Conservation (phyloP, 495 filamentous ascomycete species). For the Penicillium paxilli region DNA sequence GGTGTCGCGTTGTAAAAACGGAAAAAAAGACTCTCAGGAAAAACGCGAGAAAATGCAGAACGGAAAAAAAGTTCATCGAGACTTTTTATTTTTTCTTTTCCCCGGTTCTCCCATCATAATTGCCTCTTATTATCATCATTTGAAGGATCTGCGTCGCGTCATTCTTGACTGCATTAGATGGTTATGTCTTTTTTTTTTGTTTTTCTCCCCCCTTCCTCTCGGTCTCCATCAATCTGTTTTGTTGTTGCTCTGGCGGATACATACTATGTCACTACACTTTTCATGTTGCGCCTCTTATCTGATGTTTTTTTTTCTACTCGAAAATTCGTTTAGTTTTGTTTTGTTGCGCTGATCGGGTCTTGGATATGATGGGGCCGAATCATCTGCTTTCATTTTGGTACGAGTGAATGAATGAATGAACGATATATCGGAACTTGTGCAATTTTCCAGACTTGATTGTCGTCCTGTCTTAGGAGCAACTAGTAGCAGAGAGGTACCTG, state of each 20-base stretch:
- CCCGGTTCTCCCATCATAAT: conserved; percentile 1
- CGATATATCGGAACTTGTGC: conserved; percentile 15
- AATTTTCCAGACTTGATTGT: not conserved
- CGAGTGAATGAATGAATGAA: conserved; percentile 48
- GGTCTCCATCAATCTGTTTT: conserved; percentile 10
- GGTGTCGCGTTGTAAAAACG: conserved; percentile 67
- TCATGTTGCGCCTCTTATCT: not conserved
- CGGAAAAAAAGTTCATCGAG: not conserved
- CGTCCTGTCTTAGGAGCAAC: too few species aligned
- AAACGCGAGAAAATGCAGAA: not conserved
- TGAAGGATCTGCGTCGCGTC: conserved; percentile 1
- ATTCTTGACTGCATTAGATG: conserved; percentile 22
- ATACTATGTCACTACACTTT: too few species aligned
- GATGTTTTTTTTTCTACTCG: not conserved
- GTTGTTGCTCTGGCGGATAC: conserved; percentile 5
- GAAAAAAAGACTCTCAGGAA: not conserved
- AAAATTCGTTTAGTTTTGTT: not conserved
- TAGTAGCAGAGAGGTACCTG: too few species aligned
- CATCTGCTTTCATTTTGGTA: conserved; percentile 26
- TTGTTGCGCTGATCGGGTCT: not conserved
- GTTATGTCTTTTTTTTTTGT: conserved; percentile 1
- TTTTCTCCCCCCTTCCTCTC: not conserved
- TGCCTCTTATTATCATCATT: conserved; percentile 2
- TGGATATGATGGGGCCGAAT: not conserved
- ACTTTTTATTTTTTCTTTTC: not conserved